Percentiles rank a stretch among this genome's conserved stretches.
Evolutionary conservation across 2,329 filamentous ascomycete genomes (phyloP).

Genomic region (Fusarium multiceps): DNA sequence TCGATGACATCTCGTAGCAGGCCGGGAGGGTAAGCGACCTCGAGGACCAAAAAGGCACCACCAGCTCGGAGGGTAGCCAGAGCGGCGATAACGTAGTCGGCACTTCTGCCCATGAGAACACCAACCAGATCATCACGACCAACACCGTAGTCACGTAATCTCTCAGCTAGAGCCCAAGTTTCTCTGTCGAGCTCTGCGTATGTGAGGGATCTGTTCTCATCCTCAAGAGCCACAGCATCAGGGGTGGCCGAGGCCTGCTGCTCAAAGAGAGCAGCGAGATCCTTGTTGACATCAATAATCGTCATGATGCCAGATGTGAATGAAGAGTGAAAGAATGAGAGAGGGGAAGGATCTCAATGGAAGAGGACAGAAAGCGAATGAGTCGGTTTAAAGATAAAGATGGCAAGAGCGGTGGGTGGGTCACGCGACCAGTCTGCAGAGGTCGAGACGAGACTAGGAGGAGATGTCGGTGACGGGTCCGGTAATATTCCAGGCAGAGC

Average conservation of each 20-base stretch:
- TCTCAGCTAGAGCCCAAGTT: conserved; percentile 72
- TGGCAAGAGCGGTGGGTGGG: conserved; percentile 39
- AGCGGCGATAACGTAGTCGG: conserved; percentile 82
- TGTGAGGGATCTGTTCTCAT: conserved; percentile 73
- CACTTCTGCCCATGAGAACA: conserved; percentile 78
- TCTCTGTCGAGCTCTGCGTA: conserved; percentile 78
- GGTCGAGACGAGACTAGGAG: conserved; percentile 12
- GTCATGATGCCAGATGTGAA: conserved; percentile 59
- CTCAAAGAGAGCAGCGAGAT: conserved; percentile 77
- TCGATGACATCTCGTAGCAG: conserved; percentile 81
- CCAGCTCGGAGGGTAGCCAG: conserved; percentile 82
- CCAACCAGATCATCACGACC: conserved; percentile 79
- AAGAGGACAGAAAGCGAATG: conserved; percentile 1
- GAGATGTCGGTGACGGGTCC: conserved; percentile 41
- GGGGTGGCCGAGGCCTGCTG: conserved; percentile 76
- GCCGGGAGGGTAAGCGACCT: conserved; percentile 80
- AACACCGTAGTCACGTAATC: conserved; percentile 74
- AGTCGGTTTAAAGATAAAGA: conserved; percentile 21
- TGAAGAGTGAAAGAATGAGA: not conserved
- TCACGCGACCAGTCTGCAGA: conserved; percentile 43
- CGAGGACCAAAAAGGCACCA: conserved; percentile 82
- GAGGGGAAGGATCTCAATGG: conserved; percentile 1
- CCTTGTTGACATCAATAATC: conserved; percentile 76
- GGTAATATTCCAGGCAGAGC: conserved; percentile 13
- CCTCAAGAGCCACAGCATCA: conserved; percentile 76